Percentiles rank a stretch among this genome's conserved stretches.
phyloP scores from a whole-genome alignment of 352 stramenopile genomes.

The Lagenidium giganteum region DNA sequence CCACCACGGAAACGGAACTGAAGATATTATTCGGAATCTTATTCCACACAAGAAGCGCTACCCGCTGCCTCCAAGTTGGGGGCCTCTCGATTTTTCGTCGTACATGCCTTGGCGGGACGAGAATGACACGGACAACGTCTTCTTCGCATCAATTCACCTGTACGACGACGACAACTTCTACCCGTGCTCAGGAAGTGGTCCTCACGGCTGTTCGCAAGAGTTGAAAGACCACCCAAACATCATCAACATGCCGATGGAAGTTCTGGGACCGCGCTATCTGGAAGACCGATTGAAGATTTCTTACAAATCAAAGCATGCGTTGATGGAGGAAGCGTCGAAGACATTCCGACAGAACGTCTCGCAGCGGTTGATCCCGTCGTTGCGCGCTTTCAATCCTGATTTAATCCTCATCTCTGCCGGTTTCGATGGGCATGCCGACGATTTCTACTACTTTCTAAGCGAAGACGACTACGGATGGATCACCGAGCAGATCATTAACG shows the following conservation, averaged over 20 bases:
- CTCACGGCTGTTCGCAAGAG: slow-evolving; percentile 42
- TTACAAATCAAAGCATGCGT: slow-evolving; percentile 37
- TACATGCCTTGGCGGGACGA: slow-evolving; percentile 72
- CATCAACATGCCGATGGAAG: slow-evolving; percentile 45
- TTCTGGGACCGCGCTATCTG: slow-evolving; percentile 48
- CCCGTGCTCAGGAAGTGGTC: slow-evolving; percentile 41
- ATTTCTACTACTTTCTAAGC: slow-evolving; percentile 73
- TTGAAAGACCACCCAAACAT: slow-evolving; percentile 40
- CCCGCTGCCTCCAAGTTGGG: slow-evolving; percentile 54
- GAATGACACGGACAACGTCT: slow-evolving; percentile 53
- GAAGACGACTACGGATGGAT: slow-evolving; percentile 86
- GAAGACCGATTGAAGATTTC: slow-evolving; percentile 52
- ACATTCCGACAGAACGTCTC: slow-evolving; percentile 39
- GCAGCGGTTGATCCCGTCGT: slow-evolving; percentile 34
- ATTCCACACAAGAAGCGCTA: slow-evolving; percentile 59
- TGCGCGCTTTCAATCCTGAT: slow-evolving; percentile 46
- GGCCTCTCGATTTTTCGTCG: slow-evolving; percentile 44
- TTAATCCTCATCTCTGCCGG: slow-evolving; percentile 67
- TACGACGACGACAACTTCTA: slow-evolving; percentile 67
- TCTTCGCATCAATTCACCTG: slow-evolving; percentile 60
- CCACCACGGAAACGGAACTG: slow-evolving; percentile 59
- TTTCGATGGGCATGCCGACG: slow-evolving; percentile 60
- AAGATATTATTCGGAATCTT: slow-evolving; percentile 61
- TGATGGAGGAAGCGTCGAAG: slow-evolving; percentile 45
- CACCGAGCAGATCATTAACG: slow-evolving; percentile 76